phyloP scores from a whole-genome alignment of 192 early-diverging fungal species.

The Dissophora ornata region DNA sequence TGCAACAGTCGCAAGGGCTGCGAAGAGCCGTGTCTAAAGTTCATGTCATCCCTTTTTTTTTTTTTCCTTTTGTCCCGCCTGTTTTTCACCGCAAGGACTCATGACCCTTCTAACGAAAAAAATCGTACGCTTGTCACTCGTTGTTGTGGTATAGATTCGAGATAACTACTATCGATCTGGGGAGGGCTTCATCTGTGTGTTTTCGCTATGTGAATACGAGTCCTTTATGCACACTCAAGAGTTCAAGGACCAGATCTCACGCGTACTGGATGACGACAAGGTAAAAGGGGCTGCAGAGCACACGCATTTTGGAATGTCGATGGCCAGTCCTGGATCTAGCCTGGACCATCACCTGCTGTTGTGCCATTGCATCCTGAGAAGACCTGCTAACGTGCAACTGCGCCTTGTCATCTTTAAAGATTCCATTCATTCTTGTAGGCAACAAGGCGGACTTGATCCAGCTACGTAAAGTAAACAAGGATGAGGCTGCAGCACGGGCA shows the following conservation, averaged over 20 bases:
- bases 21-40: no score
- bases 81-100: no score
- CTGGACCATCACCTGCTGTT: no score
- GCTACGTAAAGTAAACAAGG: conserved; percentile 68
- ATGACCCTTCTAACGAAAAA: background rate
- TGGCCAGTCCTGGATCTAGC: no score
- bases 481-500: conserved; percentile 69
- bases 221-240: conserved; percentile 84
- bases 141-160: conserved; percentile 64
- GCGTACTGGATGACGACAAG: conserved; percentile 85
- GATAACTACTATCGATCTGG: conserved; percentile 89
- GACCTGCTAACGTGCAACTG: background rate
- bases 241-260: conserved; percentile 87
- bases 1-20: no score
- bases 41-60: background rate
- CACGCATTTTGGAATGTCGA: conserved; percentile 1
- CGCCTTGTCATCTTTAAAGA: conserved; percentile 17
- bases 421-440: conserved; percentile 86
- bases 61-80: background rate
- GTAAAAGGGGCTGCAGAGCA: conserved; percentile 26
- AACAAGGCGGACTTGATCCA: conserved; percentile 79
- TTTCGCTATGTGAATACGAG: conserved; percentile 84
- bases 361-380: conserved; percentile 4
- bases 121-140: background rate
- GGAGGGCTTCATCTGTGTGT: conserved; percentile 89